Evolutionary conservation across 2,329 filamentous ascomycete species (phyloP).

Genomic region (Podosphaera leucotricha): DNA sequence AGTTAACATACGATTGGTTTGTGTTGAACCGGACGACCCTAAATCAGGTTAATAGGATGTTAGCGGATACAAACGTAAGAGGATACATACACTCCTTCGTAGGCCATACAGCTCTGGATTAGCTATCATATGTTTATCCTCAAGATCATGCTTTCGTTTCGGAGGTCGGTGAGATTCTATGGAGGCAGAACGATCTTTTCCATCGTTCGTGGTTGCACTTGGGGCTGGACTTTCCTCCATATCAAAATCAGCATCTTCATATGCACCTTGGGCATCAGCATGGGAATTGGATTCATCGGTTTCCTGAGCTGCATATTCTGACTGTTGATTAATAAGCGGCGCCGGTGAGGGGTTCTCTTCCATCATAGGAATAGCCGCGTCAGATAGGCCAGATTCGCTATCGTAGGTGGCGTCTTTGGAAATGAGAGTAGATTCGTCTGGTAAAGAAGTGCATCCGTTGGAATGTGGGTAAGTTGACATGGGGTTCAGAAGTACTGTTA

Average conservation of each 20-base stretch:
- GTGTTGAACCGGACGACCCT: conserved; percentile 34
- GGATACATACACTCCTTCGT: conserved; percentile 51
- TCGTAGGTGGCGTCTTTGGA: conserved; percentile 24
- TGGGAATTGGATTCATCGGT: conserved; percentile 14
- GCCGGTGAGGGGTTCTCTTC: conserved; percentile 26
- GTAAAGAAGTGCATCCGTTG: conserved; percentile 41
- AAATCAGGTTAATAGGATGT: background rate
- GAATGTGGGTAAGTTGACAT: conserved; percentile 37
- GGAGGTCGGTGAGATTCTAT: conserved; percentile 41
- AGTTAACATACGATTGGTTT: conserved; percentile 24
- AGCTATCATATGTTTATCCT: conserved; percentile 64
- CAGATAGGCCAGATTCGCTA: conserved; percentile 57
- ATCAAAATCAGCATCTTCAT: conserved; percentile 54
- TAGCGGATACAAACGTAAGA: conserved; percentile 3
- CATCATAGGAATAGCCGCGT: conserved; percentile 34
- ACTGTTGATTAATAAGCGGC: conserved; percentile 19
- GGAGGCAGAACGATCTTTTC: conserved; percentile 38
- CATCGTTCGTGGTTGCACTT: conserved; percentile 22
- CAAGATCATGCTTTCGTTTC: conserved; percentile 48
- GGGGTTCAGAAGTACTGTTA: conserved; percentile 37
- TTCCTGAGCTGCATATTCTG: conserved; percentile 14
- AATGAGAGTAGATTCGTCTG: conserved; percentile 20
- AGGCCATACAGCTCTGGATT: conserved; percentile 92
- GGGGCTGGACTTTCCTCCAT: conserved; percentile 35
- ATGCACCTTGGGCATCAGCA: conserved; percentile 24